These are phyloP conservation scores for Avena insularis DNA, from an alignment of 176 grass and related monocot species.

Conservation along the genomic window DNA sequence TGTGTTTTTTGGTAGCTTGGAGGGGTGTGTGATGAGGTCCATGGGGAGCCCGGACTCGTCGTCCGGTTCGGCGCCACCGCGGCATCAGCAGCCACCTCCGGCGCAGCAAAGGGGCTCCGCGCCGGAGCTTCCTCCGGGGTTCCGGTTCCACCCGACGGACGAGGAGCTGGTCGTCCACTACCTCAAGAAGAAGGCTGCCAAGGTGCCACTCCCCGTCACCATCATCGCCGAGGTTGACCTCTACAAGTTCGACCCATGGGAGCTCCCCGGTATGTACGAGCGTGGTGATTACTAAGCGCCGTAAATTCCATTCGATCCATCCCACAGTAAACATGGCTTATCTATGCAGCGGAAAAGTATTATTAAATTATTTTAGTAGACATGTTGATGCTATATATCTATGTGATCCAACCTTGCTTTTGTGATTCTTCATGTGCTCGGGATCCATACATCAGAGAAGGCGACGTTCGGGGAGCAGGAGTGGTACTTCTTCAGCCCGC, in stretches of 20 bases:
- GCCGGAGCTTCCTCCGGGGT: constrained; percentile 78
- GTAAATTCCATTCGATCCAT: not conserved
- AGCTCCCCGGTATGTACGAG: constrained; percentile 70
- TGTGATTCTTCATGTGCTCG: not conserved
- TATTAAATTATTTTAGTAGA: not conserved
- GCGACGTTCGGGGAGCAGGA: constrained; percentile 86
- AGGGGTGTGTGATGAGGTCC: constrained; percentile 14
- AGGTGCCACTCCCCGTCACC: constrained; percentile 73
- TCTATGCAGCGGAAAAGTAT: not conserved
- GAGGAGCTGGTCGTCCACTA: constrained; percentile 97
- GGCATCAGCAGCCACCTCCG: constrained; percentile 22
- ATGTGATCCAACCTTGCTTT: not conserved
- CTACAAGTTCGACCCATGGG: constrained; percentile 98
- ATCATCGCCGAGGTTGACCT: constrained; percentile 95
- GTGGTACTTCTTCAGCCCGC: constrained; percentile 98
- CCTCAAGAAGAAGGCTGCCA: constrained; percentile 85
- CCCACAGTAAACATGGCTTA: not conserved
- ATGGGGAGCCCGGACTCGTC: constrained; percentile 81
- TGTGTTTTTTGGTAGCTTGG: not conserved
- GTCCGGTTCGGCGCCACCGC: constrained; percentile 56
- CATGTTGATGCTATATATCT: not conserved
- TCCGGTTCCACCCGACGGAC: constrained; percentile 93
- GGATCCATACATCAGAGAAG: constrained; percentile 57
- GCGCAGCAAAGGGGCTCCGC: constrained; percentile 52
- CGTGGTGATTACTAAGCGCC: not conserved